Conservation (phyloP, 2,329 filamentous ascomycete species). For the Aspergillus viridinutans region DNA sequence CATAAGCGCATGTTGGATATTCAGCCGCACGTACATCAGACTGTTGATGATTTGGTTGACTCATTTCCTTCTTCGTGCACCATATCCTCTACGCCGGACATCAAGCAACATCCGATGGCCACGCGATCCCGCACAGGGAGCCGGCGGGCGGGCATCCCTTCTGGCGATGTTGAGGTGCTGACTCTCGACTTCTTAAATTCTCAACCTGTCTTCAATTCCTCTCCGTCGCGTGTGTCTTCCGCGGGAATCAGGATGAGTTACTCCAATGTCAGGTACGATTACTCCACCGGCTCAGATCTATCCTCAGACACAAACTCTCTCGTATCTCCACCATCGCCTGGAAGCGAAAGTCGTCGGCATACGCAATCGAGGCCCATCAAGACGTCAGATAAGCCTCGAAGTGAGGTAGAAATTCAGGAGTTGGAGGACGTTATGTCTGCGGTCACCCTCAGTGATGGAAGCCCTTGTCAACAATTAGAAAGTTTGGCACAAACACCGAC, state of each 20-base stretch:
- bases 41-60: conserved; percentile 22
- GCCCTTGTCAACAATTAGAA: neutral
- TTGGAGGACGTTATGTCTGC: conserved; percentile 19
- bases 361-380: neutral
- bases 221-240: conserved; percentile 1
- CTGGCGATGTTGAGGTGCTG: conserved; percentile 9
- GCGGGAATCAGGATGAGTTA: conserved; percentile 20
- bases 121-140: conserved; percentile 7
- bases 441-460: conserved; percentile 11
- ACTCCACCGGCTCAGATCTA: neutral
- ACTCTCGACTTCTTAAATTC: conserved; percentile 4
- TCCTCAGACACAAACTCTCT: neutral
- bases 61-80: conserved; percentile 23
- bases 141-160: conserved; percentile 4
- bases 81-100: conserved; percentile 11
- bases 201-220: neutral
- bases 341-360: neutral
- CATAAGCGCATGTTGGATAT: conserved; percentile 7
- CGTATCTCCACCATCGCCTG: neutral
- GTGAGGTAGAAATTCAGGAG: conserved; percentile 5
- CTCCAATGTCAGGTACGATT: conserved; percentile 17
- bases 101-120: conserved; percentile 20
- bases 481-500: neutral
- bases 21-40: conserved; percentile 2
- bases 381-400: neutral